Base-by-base conservation (phyloP, 345 rosid genomes). In the Salix dunnii region DNA sequence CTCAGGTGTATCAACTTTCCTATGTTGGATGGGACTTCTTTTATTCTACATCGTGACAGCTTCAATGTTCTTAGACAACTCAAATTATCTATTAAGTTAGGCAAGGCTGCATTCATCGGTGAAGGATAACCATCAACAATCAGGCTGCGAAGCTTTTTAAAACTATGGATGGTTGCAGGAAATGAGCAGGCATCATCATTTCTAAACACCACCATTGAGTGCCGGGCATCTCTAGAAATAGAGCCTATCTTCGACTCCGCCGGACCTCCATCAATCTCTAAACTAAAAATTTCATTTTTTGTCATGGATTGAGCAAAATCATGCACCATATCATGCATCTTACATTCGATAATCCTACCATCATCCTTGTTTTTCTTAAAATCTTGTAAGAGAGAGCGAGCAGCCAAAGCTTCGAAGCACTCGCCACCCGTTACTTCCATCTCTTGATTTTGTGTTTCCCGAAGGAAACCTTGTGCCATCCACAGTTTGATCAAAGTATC, bases 401-500 rank as follows among this genome's bases (percentile, higher is more conserved):
- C 27, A 4, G 16, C 60, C 63, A 74, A 43, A 43, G 28, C 28
- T 18, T 74, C 40, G 7, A 74, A 42, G 5, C 42, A 63, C 38
- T 28, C 10, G 0, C 7, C 61, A 13, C 23, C 68, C 21, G 8
- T 30, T 30, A 27, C 30, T 21, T 72, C 73, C 63, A 74, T 14
- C 4, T 78, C 77, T 6, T 68, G 10, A 1, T 13, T 11, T 0
- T 27, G 11, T 0, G n/a, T 3, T 23, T 28, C 3, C 12, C 31
- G 5, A 33, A 74, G 66, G 23, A 61, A 79, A 18, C 78, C 78
- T 36, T 68, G 78, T 35, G 74, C 71, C 74, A 79, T 68, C 82
- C 77, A 74, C n/a, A 78, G 33, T 16, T 55, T 20, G 23, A 78
- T 42, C 35, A 78, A 58, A 5, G 17, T 1, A 11, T 35, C 23